A percentile compares a stretch with the other conserved stretches of the same genome.
These are phyloP conservation scores for Chlorella sp. DNA, from an alignment of 139 green algal species.

Conservation along the genomic window DNA sequence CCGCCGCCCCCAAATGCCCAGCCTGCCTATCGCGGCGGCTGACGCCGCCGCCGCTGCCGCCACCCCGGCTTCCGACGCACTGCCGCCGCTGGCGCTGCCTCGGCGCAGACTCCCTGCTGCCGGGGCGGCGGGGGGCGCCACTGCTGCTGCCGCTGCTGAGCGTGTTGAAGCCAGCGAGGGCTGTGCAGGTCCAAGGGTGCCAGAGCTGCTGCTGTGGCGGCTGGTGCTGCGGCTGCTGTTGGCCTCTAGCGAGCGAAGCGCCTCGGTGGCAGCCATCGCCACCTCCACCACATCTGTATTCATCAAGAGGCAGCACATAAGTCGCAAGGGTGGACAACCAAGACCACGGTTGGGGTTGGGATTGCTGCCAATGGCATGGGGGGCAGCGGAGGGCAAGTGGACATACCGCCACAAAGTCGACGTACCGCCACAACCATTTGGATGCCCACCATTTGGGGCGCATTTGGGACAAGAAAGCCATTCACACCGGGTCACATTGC, in stretches of 20 bases:
- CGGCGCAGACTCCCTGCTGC: background rate
- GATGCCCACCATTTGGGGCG: too few species aligned
- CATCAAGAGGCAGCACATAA: too few species aligned
- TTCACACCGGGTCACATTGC: too few species aligned
- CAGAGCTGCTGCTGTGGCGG: background rate
- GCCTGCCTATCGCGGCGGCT: background rate
- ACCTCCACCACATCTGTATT: slow-evolving; percentile 24
- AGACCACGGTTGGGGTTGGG: too few species aligned
- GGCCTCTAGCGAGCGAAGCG: slow-evolving; percentile 30
- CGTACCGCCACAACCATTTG: too few species aligned
- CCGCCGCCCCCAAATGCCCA: slow-evolving; percentile 1
- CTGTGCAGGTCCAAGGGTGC: background rate
- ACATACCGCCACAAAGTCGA: too few species aligned
- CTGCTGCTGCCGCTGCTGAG: background rate
- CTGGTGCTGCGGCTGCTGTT: slow-evolving; percentile 28
- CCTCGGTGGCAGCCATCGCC: slow-evolving; percentile 25
- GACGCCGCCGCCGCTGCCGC: background rate
- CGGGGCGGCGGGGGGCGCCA: background rate
- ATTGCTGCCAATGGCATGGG: too few species aligned
- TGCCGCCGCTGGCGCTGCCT: background rate
- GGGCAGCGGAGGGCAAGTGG: too few species aligned
- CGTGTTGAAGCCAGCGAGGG: too few species aligned
- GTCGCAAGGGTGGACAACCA: too few species aligned
- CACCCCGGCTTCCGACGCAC: background rate
- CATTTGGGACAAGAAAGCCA: too few species aligned